Conservation (phyloP, 2,329 filamentous ascomycete genomes). For the Aspergillus sp. region DNA sequence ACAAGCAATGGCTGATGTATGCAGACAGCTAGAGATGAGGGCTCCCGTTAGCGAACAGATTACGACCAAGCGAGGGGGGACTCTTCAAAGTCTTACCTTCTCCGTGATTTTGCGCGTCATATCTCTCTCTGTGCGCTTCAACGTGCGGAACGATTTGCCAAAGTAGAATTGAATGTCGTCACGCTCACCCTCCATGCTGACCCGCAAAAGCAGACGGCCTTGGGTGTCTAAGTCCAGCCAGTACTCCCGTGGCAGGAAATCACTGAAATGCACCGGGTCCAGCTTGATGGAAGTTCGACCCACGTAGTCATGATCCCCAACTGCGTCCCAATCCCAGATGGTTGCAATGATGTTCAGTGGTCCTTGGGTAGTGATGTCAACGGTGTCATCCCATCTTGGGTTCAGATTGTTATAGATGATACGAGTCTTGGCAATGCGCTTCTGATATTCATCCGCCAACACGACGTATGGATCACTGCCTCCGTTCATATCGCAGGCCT, state of each 20-base stretch:
- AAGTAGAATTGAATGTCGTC: slow-evolving; percentile 99
- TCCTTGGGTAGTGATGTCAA: slow-evolving; percentile 91
- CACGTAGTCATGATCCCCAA: slow-evolving; percentile 96
- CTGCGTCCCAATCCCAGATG: slow-evolving; percentile 96
- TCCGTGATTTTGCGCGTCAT: slow-evolving; percentile 98
- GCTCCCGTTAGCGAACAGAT: not conserved
- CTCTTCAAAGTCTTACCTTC: slow-evolving; percentile 62
- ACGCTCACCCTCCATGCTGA: slow-evolving; percentile 97
- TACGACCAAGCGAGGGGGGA: not conserved
- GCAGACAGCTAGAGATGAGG: slow-evolving; percentile 67
- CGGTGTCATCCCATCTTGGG: slow-evolving; percentile 94
- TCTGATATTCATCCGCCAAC: slow-evolving; percentile 95
- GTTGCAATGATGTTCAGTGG: slow-evolving; percentile 94
- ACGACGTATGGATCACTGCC: slow-evolving; percentile 96
- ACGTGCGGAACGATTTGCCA: slow-evolving; percentile 89
- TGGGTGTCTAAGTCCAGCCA: slow-evolving; percentile 98
- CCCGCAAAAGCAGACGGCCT: slow-evolving; percentile 80
- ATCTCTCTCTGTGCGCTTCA: slow-evolving; percentile 94
- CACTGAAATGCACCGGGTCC: slow-evolving; percentile 95
- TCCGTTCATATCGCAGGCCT: slow-evolving; percentile 94
- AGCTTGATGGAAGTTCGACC: slow-evolving; percentile 95
- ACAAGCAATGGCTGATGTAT: slow-evolving; percentile 88
- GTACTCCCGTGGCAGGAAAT: slow-evolving; percentile 93
- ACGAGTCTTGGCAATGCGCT: slow-evolving; percentile 89
- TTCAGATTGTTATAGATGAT: slow-evolving; percentile 89